Conservation (phyloP, 1,284 basidiomycete genomes). For the Ganoderma lucidum region DNA sequence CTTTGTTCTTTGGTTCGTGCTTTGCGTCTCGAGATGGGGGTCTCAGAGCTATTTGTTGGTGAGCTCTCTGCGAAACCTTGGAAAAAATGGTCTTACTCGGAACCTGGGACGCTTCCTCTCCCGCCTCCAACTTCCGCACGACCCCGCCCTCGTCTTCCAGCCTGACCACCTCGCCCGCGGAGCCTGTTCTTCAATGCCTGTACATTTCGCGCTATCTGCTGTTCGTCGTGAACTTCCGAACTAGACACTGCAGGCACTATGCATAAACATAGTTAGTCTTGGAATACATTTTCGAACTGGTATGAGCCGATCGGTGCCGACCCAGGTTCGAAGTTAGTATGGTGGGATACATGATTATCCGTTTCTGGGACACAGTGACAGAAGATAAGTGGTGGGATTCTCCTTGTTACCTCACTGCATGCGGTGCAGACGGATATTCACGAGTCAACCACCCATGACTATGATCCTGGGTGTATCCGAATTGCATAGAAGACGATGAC, state of each 20-base stretch:
- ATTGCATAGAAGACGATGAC: slow-evolving; percentile 38
- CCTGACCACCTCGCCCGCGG: slow-evolving; percentile 70
- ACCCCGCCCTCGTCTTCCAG: slow-evolving; percentile 58
- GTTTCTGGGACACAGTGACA: neutral
- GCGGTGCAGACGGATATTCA: neutral
- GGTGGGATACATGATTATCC: neutral
- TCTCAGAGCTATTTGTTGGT: slow-evolving; percentile 61
- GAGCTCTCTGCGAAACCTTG: slow-evolving; percentile 10
- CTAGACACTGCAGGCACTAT: slow-evolving; percentile 66
- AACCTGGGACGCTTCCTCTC: slow-evolving; percentile 66
- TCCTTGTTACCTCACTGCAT: neutral
- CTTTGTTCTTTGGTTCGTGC: slow-evolving; percentile 80
- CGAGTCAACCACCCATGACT: neutral
- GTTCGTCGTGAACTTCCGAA: slow-evolving; percentile 76
- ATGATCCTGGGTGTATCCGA: too few species aligned
- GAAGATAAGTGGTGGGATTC: neutral
- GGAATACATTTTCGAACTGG: neutral
- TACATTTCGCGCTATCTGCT: slow-evolving; percentile 92
- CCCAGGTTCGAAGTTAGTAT: neutral
- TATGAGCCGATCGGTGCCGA: neutral
- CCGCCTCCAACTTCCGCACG: slow-evolving; percentile 63
- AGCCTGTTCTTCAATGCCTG: slow-evolving; percentile 89
- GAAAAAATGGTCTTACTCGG: slow-evolving; percentile 60
- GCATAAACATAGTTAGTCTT: slow-evolving; percentile 5
- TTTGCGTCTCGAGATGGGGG: slow-evolving; percentile 58